Percentiles rank a stretch among this genome's conserved stretches.
phyloP scores from a whole-genome alignment of 1,284 basidiomycete species.

The Sporisorium sorghi region DNA sequence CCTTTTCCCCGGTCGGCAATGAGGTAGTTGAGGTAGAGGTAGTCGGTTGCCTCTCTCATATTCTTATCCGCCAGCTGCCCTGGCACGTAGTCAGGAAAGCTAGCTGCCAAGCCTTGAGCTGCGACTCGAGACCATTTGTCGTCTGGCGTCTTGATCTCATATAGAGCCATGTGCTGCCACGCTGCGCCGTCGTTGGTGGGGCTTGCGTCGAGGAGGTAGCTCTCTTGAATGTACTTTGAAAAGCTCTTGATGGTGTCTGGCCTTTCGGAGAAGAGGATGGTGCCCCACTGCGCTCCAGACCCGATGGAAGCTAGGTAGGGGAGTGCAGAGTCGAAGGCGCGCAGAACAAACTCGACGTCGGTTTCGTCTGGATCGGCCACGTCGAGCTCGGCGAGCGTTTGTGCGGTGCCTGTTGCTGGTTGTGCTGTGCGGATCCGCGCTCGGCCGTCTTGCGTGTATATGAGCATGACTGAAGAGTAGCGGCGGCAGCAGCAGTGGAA shows the following conservation, averaged over 20 bases:
- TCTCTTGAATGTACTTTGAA: constrained; percentile 9
- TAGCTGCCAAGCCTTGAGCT: constrained; percentile 11
- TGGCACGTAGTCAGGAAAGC: constrained; percentile 32
- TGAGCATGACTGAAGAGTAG: constrained; percentile 7
- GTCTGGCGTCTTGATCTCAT: constrained; percentile 20
- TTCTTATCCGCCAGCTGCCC: background rate
- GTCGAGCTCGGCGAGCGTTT: constrained; percentile 14
- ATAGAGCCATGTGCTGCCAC: constrained; percentile 23
- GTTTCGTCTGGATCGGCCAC: constrained; percentile 28
- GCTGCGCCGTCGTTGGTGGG: background rate
- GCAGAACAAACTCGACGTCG: constrained; percentile 43
- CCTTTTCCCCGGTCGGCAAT: constrained; percentile 36
- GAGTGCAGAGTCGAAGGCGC: constrained; percentile 48
- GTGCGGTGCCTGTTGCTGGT: constrained; percentile 7
- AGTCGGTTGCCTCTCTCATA: constrained; percentile 8
- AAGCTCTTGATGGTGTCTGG: constrained; percentile 6
- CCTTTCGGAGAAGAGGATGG: constrained; percentile 30
- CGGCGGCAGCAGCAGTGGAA: too few species aligned
- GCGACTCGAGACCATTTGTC: constrained; percentile 29
- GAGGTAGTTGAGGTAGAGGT: constrained; percentile 42
- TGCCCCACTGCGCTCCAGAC: constrained; percentile 53
- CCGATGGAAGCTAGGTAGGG: constrained; percentile 52
- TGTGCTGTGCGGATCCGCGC: constrained; percentile 23
- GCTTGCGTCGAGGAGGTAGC: constrained; percentile 9
- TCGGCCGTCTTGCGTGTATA: background rate